Evolutionary conservation across 179 eudicot genomes (phyloP).

Genomic region (Spergularia azorica): DNA sequence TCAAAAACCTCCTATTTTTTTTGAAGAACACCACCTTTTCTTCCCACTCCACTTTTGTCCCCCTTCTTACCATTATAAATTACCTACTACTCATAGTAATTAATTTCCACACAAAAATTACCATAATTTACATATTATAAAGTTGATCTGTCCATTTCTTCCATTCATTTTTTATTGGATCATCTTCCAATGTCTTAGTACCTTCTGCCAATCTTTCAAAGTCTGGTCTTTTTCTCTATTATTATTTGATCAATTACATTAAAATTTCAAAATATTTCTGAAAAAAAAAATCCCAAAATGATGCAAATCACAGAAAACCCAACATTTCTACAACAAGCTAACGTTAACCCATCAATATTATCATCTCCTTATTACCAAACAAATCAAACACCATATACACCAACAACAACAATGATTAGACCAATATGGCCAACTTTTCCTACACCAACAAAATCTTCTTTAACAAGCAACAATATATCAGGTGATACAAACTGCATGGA

Average conservation of each 20-base stretch:
- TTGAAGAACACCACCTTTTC: background rate
- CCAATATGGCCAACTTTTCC: slow-evolving; percentile 53
- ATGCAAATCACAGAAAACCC: slow-evolving; percentile 70
- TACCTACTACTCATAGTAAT: background rate
- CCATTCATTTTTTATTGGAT: slow-evolving; percentile 44
- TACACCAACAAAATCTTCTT: slow-evolving; percentile 21
- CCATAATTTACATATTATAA: background rate
- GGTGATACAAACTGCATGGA: slow-evolving; percentile 82
- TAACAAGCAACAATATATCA: background rate
- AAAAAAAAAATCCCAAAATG: slow-evolving; percentile 34
- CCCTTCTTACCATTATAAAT: background rate
- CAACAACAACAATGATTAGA: slow-evolving; percentile 31
- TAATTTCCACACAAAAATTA: background rate
- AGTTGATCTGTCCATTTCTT: slow-evolving; percentile 59
- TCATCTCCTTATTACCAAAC: background rate
- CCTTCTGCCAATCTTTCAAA: slow-evolving; percentile 30
- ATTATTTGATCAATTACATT: background rate
- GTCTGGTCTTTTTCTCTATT: slow-evolving; percentile 57
- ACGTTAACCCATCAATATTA: background rate
- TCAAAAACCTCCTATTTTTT: background rate
- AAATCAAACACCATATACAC: too few species aligned
- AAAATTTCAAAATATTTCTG: too few species aligned
- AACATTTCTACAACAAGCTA: slow-evolving; percentile 31
- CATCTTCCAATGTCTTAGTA: slow-evolving; percentile 41
- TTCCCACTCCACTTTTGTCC: background rate